Evolutionary conservation across 108 stramenopile genomes (phyloP).

Genomic region (Cyclotella choctawhatcheeana): DNA sequence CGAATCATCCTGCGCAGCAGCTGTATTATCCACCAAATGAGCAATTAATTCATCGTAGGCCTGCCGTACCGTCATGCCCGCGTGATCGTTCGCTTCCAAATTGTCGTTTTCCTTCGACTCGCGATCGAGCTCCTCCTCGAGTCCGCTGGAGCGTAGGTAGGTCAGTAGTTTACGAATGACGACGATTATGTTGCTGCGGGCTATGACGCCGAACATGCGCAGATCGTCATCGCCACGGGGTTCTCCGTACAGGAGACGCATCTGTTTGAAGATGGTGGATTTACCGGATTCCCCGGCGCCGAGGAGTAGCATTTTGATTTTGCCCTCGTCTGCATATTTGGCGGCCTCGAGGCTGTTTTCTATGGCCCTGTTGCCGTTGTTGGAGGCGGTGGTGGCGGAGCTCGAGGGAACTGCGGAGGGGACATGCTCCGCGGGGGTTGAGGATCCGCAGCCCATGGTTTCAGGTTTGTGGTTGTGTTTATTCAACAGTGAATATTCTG

Average conservation of each 20-base stretch:
- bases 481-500: no score
- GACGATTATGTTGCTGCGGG: constrained; percentile 79
- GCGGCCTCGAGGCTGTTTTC: constrained; percentile 36
- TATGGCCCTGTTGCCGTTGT: constrained; percentile 6
- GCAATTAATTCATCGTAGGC: constrained; percentile 62
- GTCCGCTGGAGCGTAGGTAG: constrained; percentile 64
- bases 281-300: constrained; percentile 99
- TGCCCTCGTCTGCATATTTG: constrained; percentile 47
- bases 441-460: constrained; percentile 50
- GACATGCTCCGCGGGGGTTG: constrained; percentile 21
- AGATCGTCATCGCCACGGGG: constrained; percentile 79
- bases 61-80: constrained; percentile 68
- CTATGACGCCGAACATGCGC: constrained; percentile 87
- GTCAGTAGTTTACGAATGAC: constrained; percentile 79
- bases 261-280: constrained; percentile 98
- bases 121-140: constrained; percentile 69
- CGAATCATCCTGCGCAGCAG: constrained; percentile 34
- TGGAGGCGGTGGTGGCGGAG: constrained; percentile 10
- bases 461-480: neutral
- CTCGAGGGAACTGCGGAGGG: constrained; percentile 11
- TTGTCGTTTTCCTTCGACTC: constrained; percentile 54
- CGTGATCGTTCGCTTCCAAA: constrained; percentile 37
- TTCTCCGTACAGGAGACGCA: constrained; percentile 80
- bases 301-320: constrained; percentile 97
- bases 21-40: constrained; percentile 75